Evolutionary conservation across 345 rosid species (phyloP), one percentile per base, ranked within the genome.

Genomic region (Corchorus capsularis): DNA sequence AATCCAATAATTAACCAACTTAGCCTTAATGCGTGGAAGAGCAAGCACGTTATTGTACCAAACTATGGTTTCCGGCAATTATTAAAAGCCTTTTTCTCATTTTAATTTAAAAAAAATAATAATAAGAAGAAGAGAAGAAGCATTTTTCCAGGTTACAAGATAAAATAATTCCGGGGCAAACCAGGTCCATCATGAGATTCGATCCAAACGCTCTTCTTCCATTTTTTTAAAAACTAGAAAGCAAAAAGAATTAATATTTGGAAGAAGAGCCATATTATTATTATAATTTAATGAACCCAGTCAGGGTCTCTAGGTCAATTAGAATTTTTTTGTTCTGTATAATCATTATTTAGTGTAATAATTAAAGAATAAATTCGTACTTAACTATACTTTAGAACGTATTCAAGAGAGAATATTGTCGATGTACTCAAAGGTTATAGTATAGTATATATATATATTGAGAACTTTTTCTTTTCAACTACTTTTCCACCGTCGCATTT

Each of bases 31-130:
- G 57, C 77, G 52, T 79, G 74, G 80, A 79, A 75, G 85, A 75
- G 63, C 81, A 53, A 72, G 71, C 77, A 70, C 69, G 78, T 71
- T 43, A 47, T 74, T 75, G 75, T 46, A 73, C 62, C 62, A 68
- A 78, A 67, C 43, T 75, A 71, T 74, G 81, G 68, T 55, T 72
- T 56, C 39, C 34, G 17, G 41, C n/a, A 50, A 41, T n/a, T 55
- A 56, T 41, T 37, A 9, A 20, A 7, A 27, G 27, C 27, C 27
- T 27, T 27, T 27, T 27, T 27, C 27, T n/a, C n/a, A n/a, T n/a
- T n/a, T n/a, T n/a, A n/a, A n/a, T n/a, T n/a, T n/a, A n/a, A n/a
- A n/a, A n/a, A n/a, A n/a, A n/a, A n/a, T n/a, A n/a, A n/a, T n/a
- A n/a, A n/a, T n/a, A n/a, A n/a, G 27, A 27, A 27, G 27, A 27